Evolutionary conservation across 75 land plant genomes (phyloP).

Genomic region (Cunninghamia lanceolata): DNA sequence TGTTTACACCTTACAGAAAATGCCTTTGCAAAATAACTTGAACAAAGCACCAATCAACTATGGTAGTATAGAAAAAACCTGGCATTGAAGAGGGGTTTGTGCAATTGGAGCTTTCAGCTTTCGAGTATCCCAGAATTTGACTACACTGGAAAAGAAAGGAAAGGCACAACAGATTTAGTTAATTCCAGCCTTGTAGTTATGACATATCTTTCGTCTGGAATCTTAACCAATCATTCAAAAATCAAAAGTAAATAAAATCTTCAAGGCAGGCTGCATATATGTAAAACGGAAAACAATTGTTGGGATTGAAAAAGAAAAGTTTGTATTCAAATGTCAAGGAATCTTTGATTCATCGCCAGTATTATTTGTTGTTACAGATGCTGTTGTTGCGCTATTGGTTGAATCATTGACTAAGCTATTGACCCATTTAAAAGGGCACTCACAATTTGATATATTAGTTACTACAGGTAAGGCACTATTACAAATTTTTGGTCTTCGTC

Average conservation of each 20-base stretch:
- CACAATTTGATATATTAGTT: neutral
- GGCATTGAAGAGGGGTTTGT: constrained; percentile 43
- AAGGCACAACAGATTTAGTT: neutral
- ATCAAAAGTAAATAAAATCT: neutral
- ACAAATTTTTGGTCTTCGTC: neutral
- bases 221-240: neutral
- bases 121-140: constrained; percentile 92
- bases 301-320: neutral
- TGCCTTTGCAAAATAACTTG: neutral
- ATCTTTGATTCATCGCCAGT: neutral
- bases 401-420: neutral
- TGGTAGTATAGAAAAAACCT: constrained; percentile 10
- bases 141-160: constrained; percentile 47
- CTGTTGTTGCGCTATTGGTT: neutral
- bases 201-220: neutral
- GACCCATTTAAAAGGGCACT: neutral
- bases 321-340: neutral
- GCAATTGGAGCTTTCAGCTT: constrained; percentile 57
- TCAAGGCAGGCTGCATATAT: neutral
- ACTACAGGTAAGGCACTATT: neutral
- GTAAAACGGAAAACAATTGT: neutral
- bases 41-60: neutral
- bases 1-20: neutral
- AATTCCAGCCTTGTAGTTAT: neutral
- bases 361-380: neutral